phyloP scores from a whole-genome alignment of 2,329 filamentous ascomycete genomes.

The Trematosphaeria pertusa region DNA sequence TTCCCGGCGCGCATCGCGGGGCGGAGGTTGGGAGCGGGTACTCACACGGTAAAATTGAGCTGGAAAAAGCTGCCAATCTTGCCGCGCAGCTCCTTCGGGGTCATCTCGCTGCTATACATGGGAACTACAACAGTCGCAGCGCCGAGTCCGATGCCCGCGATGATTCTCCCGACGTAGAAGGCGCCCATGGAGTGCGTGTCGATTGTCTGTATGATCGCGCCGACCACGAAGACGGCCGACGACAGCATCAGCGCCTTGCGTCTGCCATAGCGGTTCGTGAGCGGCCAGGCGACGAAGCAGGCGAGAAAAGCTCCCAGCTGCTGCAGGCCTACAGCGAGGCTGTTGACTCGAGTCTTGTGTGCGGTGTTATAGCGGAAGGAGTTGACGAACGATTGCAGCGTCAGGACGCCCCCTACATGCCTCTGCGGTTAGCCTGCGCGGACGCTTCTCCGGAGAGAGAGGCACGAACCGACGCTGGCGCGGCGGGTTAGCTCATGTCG shows the following conservation, averaged over 20 bases:
- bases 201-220: conserved; percentile 56
- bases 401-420: conserved; percentile 54
- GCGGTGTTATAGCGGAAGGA: conserved; percentile 52
- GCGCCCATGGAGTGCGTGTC: conserved; percentile 52
- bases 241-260: conserved; percentile 54
- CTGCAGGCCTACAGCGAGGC: conserved; percentile 59
- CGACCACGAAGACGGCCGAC: conserved; percentile 51
- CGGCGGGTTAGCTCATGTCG: neutral
- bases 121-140: conserved; percentile 54
- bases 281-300: conserved; percentile 57
- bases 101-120: conserved; percentile 55
- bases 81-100: conserved; percentile 55
- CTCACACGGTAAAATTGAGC: conserved; percentile 57
- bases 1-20: neutral
- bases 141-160: conserved; percentile 62
- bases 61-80: conserved; percentile 57
- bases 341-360: conserved; percentile 52
- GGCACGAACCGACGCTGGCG: conserved; percentile 9
- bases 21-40: neutral
- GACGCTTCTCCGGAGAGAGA: neutral
- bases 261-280: conserved; percentile 57
- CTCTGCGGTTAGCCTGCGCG: conserved; percentile 6
- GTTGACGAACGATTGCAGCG: conserved; percentile 51
- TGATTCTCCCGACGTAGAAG: conserved; percentile 64
- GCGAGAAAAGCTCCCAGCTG: conserved; percentile 62